Evolutionary conservation across 2,329 filamentous ascomycete species (phyloP).

Genomic region (Aspergillus novoparasiticus): DNA sequence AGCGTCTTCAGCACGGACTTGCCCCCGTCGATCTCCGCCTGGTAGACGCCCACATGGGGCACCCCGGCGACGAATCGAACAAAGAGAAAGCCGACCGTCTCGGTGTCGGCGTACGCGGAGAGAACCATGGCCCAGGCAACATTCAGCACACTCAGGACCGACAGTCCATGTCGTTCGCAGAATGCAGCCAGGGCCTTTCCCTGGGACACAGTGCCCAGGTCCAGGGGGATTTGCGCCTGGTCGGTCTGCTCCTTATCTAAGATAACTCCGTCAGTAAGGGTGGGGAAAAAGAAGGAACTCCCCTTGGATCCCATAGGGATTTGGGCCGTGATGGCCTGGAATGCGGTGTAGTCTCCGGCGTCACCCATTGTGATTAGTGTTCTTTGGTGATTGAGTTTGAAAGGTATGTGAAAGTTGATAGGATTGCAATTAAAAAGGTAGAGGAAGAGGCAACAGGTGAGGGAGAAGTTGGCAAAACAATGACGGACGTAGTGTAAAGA

Average conservation of each 20-base stretch:
- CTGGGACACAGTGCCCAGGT: not conserved
- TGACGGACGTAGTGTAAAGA: not conserved
- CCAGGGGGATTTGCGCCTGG: not conserved
- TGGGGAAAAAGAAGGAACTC: not conserved
- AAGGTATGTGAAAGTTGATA: not conserved
- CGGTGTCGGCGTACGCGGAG: not conserved
- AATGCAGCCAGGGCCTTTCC: not conserved
- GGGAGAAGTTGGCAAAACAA: not conserved
- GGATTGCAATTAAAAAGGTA: not conserved
- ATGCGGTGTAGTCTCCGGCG: not conserved
- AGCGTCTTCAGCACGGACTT: not conserved
- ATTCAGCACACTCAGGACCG: not conserved
- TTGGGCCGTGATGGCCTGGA: not conserved
- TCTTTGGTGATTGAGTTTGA: not conserved
- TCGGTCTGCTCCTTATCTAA: not conserved
- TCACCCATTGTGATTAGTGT: not conserved
- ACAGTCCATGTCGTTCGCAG: not conserved
- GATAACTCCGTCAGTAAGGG: not conserved
- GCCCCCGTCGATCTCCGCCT: not conserved
- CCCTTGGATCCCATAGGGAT: not conserved
- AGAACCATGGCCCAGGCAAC: constrained; percentile 6
- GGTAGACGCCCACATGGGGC: not conserved
- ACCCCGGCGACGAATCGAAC: not conserved
- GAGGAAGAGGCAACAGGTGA: not conserved
- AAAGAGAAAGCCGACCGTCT: constrained; percentile 3